Conservation (phyloP, 805 yeast species). For the Scheffersomyces coipomensis region DNA sequence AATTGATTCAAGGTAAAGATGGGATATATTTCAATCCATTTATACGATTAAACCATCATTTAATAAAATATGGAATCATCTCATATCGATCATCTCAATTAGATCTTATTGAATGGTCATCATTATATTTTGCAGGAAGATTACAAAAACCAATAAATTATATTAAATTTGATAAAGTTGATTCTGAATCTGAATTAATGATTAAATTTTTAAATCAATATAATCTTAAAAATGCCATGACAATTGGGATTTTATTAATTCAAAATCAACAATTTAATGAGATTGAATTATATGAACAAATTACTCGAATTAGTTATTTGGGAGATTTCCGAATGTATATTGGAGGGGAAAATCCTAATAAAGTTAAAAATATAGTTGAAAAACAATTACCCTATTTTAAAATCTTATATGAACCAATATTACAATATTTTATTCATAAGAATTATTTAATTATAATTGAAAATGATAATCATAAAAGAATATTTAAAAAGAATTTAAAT, state of each 20-base stretch:
- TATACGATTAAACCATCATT: conserved; percentile 49
- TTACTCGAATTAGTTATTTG: conserved; percentile 77
- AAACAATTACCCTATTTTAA: conserved; percentile 73
- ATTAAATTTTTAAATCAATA: conserved; percentile 68
- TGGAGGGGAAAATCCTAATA: conserved; percentile 90
- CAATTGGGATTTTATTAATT: conserved; percentile 60
- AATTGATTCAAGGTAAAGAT: conserved; percentile 52
- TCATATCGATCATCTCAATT: conserved; percentile 55
- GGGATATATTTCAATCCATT: conserved; percentile 95
- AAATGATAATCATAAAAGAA: conserved; percentile 9
- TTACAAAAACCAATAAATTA: conserved; percentile 87
- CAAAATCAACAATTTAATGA: conserved; percentile 47
- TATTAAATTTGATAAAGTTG: conserved; percentile 55
- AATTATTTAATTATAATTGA: conserved; percentile 15
- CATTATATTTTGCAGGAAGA: conserved; percentile 87
- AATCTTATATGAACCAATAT: conserved; percentile 68
- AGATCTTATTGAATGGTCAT: conserved; percentile 82
- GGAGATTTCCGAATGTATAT: conserved; percentile 87
- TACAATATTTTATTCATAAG: conserved; percentile 19
- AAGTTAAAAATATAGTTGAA: conserved; percentile 78
- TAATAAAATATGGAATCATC: conserved; percentile 86
- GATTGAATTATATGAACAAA: conserved; percentile 66
- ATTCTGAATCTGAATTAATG: conserved; percentile 37
- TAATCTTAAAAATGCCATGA: conserved; percentile 75
- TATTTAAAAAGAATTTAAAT: conserved; percentile 11